phyloP scores from a whole-genome alignment of 2,329 filamentous ascomycete species.

The Ambrosiella xylebori region DNA sequence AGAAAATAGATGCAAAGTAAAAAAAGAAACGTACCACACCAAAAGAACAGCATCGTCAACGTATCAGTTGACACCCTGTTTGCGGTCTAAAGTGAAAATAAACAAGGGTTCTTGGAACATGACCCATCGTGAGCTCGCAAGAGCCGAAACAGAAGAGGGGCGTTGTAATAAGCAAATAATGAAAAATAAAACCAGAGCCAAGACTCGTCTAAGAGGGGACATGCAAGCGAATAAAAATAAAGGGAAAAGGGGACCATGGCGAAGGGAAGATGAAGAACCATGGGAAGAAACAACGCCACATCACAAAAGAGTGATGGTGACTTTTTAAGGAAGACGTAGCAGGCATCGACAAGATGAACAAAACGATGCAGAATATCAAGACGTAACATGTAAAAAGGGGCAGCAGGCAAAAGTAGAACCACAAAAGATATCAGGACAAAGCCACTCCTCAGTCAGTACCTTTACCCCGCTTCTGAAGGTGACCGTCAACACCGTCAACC shows the following conservation, averaged over 20 bases:
- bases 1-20: neutral
- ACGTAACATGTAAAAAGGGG: neutral
- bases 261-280: neutral
- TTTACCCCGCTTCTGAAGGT: conserved; percentile 7
- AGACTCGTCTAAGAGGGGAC: too few relatives aligned
- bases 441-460: neutral
- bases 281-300: neutral
- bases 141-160: neutral
- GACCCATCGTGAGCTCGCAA: too few relatives aligned
- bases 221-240: too few relatives aligned
- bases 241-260: neutral
- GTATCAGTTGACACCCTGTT: neutral
- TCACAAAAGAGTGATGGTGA: neutral
- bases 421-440: neutral
- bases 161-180: neutral
- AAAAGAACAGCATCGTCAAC: neutral
- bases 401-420: neutral
- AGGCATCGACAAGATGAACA: neutral
- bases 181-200: too few relatives aligned
- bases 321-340: neutral
- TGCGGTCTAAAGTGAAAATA: neutral
- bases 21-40: neutral
- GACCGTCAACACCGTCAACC: neutral
- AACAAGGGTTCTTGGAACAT: too few relatives aligned
- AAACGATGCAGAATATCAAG: neutral